Conservation (phyloP, 1,139 yeast genomes). For the Geotrichum reessii region DNA sequence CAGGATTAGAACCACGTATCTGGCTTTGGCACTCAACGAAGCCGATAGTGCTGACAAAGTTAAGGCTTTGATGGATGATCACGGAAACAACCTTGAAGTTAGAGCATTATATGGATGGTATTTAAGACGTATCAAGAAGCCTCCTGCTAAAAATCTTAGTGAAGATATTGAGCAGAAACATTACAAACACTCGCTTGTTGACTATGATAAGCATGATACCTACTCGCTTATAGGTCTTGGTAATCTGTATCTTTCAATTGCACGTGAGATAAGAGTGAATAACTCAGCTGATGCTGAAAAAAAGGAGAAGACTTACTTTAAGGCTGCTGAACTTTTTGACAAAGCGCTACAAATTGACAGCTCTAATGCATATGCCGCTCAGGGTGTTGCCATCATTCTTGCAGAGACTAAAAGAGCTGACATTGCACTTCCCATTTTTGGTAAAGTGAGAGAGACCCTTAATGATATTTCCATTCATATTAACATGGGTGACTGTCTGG, state of each 20-base stretch:
- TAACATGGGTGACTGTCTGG: slow-evolving; percentile 81
- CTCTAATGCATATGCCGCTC: slow-evolving; percentile 90
- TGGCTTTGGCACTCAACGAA: slow-evolving; percentile 39
- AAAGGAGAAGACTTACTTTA: slow-evolving; percentile 68
- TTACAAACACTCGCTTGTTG: slow-evolving; percentile 77
- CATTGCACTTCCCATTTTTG: slow-evolving; percentile 76
- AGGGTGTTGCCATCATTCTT: slow-evolving; percentile 89
- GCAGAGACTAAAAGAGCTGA: slow-evolving; percentile 78
- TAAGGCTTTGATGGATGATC: slow-evolving; percentile 47
- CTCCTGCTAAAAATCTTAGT: slow-evolving; percentile 41
- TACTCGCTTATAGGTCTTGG: slow-evolving; percentile 89
- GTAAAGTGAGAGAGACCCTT: slow-evolving; percentile 85
- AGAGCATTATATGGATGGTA: slow-evolving; percentile 94
- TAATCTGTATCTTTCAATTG: slow-evolving; percentile 76
- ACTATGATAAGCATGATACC: slow-evolving; percentile 73
- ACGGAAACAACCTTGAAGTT: slow-evolving; percentile 66
- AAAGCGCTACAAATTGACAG: slow-evolving; percentile 84
- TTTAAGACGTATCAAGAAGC: slow-evolving; percentile 46
- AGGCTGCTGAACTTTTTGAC: slow-evolving; percentile 86
- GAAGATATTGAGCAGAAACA: slow-evolving; percentile 62
- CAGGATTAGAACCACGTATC: slow-evolving; percentile 60
- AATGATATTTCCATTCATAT: slow-evolving; percentile 77
- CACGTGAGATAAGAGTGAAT: slow-evolving; percentile 61
- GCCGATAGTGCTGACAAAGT: slow-evolving; percentile 50
- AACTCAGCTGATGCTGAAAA: slow-evolving; percentile 55